These are phyloP conservation scores for Elymus sibiricus DNA, from an alignment of 176 grass and related monocot species.

Conservation along the genomic window DNA sequence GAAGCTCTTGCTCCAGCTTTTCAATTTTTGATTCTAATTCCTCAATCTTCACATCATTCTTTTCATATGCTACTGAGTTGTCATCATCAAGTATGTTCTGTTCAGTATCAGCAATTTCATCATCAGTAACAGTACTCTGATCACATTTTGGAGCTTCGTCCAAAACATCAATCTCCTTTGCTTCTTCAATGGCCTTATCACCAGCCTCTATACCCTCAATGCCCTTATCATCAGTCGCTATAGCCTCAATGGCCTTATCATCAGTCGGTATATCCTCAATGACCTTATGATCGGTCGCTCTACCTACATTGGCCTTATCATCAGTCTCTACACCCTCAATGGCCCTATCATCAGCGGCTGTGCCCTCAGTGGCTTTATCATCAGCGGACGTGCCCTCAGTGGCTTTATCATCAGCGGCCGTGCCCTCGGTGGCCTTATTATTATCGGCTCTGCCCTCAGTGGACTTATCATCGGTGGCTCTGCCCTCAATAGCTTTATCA, in stretches of 20 bases:
- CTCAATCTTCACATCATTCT: conserved; percentile 34
- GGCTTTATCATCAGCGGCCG: background rate
- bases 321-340: background rate
- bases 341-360: background rate
- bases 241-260: background rate
- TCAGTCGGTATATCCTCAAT: background rate
- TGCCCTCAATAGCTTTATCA: conserved; percentile 37
- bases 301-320: conserved; percentile 17
- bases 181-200: conserved; percentile 56
- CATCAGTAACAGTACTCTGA: conserved; percentile 77
- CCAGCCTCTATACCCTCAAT: conserved; percentile 21
- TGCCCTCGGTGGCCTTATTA: background rate
- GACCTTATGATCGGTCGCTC: background rate
- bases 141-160: conserved; percentile 82
- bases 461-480: conserved; percentile 21
- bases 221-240: conserved; percentile 18
- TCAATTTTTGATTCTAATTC: conserved; percentile 59
- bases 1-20: conserved; percentile 61
- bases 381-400: background rate
- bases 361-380: background rate
- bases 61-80: conserved; percentile 45
- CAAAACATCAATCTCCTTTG: conserved; percentile 85
- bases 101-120: conserved; percentile 69
- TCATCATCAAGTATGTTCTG: conserved; percentile 47
- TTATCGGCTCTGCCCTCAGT: conserved; percentile 19